Base-by-base conservation (phyloP, 2,329 filamentous ascomycete species). In the Thyridium curvatum region DNA sequence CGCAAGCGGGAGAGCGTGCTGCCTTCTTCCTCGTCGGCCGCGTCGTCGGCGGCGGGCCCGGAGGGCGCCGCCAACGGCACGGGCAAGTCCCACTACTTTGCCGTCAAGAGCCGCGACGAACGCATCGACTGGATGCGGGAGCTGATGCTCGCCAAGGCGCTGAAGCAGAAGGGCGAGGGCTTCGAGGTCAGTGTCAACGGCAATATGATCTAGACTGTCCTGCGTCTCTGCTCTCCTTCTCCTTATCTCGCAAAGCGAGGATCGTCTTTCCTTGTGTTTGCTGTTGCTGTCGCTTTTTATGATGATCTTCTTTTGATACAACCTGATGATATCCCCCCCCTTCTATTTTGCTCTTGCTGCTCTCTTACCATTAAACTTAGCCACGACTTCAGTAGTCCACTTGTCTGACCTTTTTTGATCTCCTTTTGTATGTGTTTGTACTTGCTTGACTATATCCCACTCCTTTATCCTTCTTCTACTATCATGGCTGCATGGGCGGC, bases 51-150 rank as follows among this genome's bases (percentile, higher is more conserved):
- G 35, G 42, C 37, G 34, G 44, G 54, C 40, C 55, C 32, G 37
- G 68, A 51, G 17, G 57, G 53, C 18, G 55, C 71, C 18, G 65
- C 64, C 46, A 80, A 81, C 43, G 77, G 76, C 40, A 79, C 75
- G 10, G 79, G 79, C 52, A 96, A 95, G 72, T 85, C 86, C 33
- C 91, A 97, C 55, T 88, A 97, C 59, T 97, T 97, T 58, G 87
- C 91, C 0, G 91, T 96, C 50, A 84, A 84, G 64, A 79, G 73
- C 52, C 77, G 89, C 12, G 87, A 96, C 55, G 86, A 96, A 58
- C 77, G 91, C 45, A 96, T 97, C 53, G 91, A 96, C 59, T 98
- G 93, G 93, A 94, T 94, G 87, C 74, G 87, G 39, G 87, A 94
- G 72, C 68, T 94, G 44, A 94, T 94, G 87, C 77, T 94, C 34